phyloP scores from a whole-genome alignment of 768 basidiomycete genomes.

The Inosperma sp. region DNA sequence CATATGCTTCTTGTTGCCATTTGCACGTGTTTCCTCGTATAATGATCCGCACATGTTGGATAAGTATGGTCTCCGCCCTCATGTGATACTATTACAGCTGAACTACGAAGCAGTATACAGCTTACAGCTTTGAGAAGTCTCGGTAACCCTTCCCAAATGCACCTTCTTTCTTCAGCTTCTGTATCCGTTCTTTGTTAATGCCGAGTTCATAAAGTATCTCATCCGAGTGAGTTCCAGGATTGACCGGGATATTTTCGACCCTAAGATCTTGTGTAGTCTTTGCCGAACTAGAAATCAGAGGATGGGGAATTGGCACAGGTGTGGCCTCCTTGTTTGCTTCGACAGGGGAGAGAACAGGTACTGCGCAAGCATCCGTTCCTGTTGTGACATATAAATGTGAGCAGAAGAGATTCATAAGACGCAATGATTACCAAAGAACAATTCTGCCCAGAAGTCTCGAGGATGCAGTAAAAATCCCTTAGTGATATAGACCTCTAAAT shows the following conservation, averaged over 20 bases:
- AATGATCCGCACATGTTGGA: too few species aligned
- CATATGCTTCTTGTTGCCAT: slow-evolving; percentile 14
- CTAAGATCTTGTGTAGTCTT: neutral
- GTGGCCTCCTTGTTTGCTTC: slow-evolving; percentile 50
- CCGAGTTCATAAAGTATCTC: slow-evolving; percentile 53
- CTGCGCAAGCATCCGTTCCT: slow-evolving; percentile 70
- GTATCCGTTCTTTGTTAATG: slow-evolving; percentile 36
- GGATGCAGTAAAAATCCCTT: slow-evolving; percentile 57
- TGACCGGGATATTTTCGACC: slow-evolving; percentile 21
- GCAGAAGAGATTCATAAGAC: neutral
- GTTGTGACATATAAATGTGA: neutral
- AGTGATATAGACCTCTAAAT: slow-evolving; percentile 50
- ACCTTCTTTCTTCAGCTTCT: slow-evolving; percentile 40
- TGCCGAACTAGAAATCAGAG: slow-evolving; percentile 29
- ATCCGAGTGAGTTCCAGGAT: slow-evolving; percentile 51
- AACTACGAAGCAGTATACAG: too few species aligned
- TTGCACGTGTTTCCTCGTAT: slow-evolving; percentile 16
- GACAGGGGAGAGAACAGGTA: slow-evolving; percentile 60
- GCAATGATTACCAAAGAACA: slow-evolving; percentile 55
- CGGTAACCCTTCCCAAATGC: slow-evolving; percentile 47
- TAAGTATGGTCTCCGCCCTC: too few species aligned
- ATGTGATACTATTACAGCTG: too few species aligned
- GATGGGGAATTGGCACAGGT: slow-evolving; percentile 51
- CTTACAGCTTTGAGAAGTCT: too few species aligned
- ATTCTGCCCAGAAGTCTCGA: slow-evolving; percentile 62